Evolutionary conservation across 2,329 filamentous ascomycete species (phyloP), one percentile per base, ranked within the genome.

Genomic region (Calonectria crousiana): DNA sequence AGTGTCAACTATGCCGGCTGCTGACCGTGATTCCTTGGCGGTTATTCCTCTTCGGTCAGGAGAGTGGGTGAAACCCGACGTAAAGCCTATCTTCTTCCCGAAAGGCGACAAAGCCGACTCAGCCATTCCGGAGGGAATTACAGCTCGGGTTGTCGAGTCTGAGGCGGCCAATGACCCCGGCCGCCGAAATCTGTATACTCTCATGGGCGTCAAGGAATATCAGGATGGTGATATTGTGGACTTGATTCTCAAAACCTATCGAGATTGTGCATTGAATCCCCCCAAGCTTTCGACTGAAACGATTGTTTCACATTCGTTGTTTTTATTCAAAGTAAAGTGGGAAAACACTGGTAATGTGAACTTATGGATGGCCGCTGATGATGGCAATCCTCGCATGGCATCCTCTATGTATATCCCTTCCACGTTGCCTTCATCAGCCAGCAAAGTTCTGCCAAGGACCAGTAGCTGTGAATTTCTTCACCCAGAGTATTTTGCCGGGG

Each of bases 341-440:
- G 26, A 49, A 34, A 65, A 62, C n/a, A 65, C 28, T 1, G 34
- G 41, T n/a, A 72, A 36, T 10, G 9, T 60, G 10, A 20, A 14
- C 16, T 20, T 72, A 4, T 72, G 52, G 69, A 32, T 72, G 64
- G 52, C 69, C 32, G 23, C 69, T 20, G n/a, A 52, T 11, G 11
- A 36, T 2, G 64, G 52, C 9, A 18, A 1, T 11, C 34, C 36
- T 44, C 38, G 30, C 28, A 32, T 9, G n/a, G 65, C 52, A 14
- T 32, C 20, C 9, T 30, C 11, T 47, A 73, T 67, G 56, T 73
- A 73, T 44, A 53, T 60, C 30, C 71, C 71, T n/a, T 69, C 66
- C 4, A 38, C 38, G 20, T 20, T 34, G 11, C 20, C 65, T 11
- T 49, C 52, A n/a, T 51, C 71, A 1, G 65, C 71, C 2, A 47